Percentiles rank a stretch among this genome's conserved stretches.
Evolutionary conservation across 1,284 basidiomycete genomes (phyloP).

Genomic region (Singerocomus inundabilis): DNA sequence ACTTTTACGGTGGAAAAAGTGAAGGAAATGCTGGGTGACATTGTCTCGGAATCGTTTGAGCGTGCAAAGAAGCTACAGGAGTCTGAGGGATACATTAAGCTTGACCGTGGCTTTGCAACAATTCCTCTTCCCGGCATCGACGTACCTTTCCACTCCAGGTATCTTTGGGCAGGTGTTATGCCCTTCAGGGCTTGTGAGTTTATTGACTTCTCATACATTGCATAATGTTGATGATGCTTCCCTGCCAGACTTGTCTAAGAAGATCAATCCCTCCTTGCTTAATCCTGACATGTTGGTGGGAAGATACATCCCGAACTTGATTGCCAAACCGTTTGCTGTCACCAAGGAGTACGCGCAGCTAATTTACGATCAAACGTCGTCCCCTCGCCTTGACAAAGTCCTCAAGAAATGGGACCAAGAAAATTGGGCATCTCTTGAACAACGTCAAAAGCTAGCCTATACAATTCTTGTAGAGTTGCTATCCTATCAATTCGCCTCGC

Average conservation of each 20-base stretch:
- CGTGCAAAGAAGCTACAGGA: conserved; percentile 80
- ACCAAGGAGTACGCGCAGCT: conserved; percentile 89
- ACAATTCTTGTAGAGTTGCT: conserved; percentile 95
- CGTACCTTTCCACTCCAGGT: conserved; percentile 98
- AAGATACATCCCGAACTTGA: conserved; percentile 96
- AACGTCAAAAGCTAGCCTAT: conserved; percentile 92
- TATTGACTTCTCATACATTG: conserved; percentile 6
- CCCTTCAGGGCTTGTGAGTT: conserved; percentile 87
- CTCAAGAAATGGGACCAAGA: conserved; percentile 94
- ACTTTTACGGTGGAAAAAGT: conserved; percentile 84
- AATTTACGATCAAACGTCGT: conserved; percentile 94
- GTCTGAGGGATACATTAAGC: conserved; percentile 85
- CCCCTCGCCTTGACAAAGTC: conserved; percentile 90
- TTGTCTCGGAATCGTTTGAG: conserved; percentile 81
- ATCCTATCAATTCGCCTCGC: conserved; percentile 95
- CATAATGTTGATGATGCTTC: conserved; percentile 20
- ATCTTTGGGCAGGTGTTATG: conserved; percentile 98
- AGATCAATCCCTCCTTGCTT: conserved; percentile 88
- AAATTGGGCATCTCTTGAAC: conserved; percentile 77
- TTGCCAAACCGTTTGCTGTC: conserved; percentile 93
- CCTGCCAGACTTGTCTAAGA: conserved; percentile 87
- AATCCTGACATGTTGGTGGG: conserved; percentile 91
- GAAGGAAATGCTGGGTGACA: conserved; percentile 89
- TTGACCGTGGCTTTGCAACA: conserved; percentile 95
- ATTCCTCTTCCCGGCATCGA: conserved; percentile 97